Evolutionary conservation across 2,329 filamentous ascomycete species (phyloP).

Genomic region (Monosporascus cannonballus): DNA sequence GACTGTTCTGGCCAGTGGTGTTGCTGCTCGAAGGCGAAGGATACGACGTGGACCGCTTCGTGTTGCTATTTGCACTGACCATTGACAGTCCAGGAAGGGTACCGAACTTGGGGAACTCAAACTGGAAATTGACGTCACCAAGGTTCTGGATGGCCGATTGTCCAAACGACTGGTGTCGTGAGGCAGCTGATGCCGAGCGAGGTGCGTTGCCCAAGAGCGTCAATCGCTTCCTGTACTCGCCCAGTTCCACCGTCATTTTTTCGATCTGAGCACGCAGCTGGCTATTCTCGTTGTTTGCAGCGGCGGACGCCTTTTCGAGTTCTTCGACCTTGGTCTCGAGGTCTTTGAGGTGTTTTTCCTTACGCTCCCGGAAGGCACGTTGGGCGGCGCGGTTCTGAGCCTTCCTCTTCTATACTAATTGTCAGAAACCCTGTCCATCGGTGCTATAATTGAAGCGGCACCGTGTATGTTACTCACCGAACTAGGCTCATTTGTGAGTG

Average conservation of each 20-base stretch:
- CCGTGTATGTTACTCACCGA: slow-evolving; percentile 60
- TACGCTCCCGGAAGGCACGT: slow-evolving; percentile 87
- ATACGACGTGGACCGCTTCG: slow-evolving; percentile 15
- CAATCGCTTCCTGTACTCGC: slow-evolving; percentile 84
- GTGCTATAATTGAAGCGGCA: slow-evolving; percentile 3
- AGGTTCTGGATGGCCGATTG: slow-evolving; percentile 50
- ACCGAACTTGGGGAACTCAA: slow-evolving; percentile 94
- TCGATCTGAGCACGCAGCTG: slow-evolving; percentile 82
- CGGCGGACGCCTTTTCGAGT: slow-evolving; percentile 75
- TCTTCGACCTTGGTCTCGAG: slow-evolving; percentile 73
- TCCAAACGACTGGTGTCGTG: slow-evolving; percentile 40
- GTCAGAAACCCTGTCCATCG: slow-evolving; percentile 16
- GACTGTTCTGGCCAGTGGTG: slow-evolving; percentile 28
- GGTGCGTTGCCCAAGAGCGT: slow-evolving; percentile 44
- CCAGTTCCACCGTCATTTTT: slow-evolving; percentile 75
- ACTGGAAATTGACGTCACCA: slow-evolving; percentile 78
- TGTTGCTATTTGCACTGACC: slow-evolving; percentile 5
- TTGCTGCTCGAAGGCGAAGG: slow-evolving; percentile 20
- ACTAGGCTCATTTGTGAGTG: slow-evolving; percentile 88
- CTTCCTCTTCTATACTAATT: slow-evolving; percentile 70
- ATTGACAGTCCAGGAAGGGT: slow-evolving; percentile 49
- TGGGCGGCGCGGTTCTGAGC: slow-evolving; percentile 92
- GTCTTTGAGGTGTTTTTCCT: slow-evolving; percentile 85
- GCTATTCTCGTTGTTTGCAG: slow-evolving; percentile 78
- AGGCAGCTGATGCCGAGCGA: slow-evolving; percentile 19